Evolutionary conservation across 2,329 filamentous ascomycete genomes (phyloP).

Genomic region (Colletotrichum falcatum): DNA sequence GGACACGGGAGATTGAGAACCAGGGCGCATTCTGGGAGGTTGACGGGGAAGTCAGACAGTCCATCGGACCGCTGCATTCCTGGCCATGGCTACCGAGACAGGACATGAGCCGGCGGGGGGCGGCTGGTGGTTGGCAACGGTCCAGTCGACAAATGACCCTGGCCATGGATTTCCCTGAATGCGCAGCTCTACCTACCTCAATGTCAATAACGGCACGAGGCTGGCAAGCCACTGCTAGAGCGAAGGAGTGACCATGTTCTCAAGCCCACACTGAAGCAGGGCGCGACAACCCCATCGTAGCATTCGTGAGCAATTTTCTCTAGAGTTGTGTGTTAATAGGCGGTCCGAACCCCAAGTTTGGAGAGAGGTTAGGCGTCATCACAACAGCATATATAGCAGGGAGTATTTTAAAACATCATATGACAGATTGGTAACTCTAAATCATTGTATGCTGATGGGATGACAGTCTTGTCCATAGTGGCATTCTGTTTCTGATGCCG

Average conservation of each 20-base stretch:
- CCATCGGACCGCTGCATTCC: conserved; percentile 22
- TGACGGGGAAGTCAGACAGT: conserved; percentile 1
- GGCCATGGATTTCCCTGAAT: background rate
- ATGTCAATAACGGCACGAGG: background rate
- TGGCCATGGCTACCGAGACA: conserved; percentile 1
- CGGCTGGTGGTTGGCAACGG: conserved; percentile 21
- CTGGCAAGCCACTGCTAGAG: background rate
- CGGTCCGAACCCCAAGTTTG: background rate
- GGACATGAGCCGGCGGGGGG: background rate
- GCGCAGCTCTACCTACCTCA: background rate
- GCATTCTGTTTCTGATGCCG: background rate
- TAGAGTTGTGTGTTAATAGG: background rate
- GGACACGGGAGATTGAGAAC: background rate
- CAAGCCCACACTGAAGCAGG: no score
- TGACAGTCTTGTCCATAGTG: background rate
- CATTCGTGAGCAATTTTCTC: no score
- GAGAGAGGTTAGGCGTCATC: background rate
- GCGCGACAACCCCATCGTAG: no score
- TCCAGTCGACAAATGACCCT: background rate
- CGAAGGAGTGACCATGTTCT: background rate
- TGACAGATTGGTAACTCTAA: conserved; percentile 9
- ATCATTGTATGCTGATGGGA: conserved; percentile 18
- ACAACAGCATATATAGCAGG: background rate
- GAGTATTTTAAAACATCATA: background rate
- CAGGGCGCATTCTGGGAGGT: background rate